These are phyloP conservation scores for Ophioceras dolichostomum DNA, from an alignment of 2,329 filamentous ascomycete species.

Conservation along the genomic window DNA sequence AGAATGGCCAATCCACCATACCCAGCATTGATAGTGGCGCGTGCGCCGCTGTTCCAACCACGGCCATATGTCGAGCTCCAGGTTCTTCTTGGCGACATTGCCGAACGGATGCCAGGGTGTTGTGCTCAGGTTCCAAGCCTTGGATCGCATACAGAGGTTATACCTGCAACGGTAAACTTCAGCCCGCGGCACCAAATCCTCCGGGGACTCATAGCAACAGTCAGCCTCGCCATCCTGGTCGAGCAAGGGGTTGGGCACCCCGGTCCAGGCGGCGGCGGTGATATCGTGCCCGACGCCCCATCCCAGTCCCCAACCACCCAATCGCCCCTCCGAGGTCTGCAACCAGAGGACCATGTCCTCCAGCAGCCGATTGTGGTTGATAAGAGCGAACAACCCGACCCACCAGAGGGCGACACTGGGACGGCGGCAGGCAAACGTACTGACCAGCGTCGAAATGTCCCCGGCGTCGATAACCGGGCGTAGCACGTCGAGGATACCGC, in stretches of 20 bases:
- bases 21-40: slow-evolving; percentile 1
- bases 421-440: slow-evolving; percentile 13
- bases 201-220: background rate
- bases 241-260: background rate
- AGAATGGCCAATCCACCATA: slow-evolving; percentile 1
- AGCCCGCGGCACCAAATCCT: background rate
- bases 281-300: background rate
- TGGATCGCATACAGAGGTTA: slow-evolving; percentile 1
- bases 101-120: slow-evolving; percentile 1
- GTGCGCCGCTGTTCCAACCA: background rate
- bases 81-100: background rate
- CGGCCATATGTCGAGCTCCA: slow-evolving; percentile 4
- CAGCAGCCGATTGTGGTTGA: slow-evolving; percentile 10
- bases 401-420: slow-evolving; percentile 16
- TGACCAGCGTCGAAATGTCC: slow-evolving; percentile 12
- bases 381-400: slow-evolving; percentile 15
- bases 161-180: slow-evolving; percentile 1
- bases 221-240: background rate
- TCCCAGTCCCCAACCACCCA: slow-evolving; percentile 6
- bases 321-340: slow-evolving; percentile 11
- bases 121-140: background rate
- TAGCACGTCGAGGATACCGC: slow-evolving; percentile 11
- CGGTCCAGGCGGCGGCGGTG: slow-evolving; percentile 1
- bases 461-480: slow-evolving; percentile 9
- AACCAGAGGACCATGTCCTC: slow-evolving; percentile 13